A percentile compares a stretch with the other conserved stretches of the same genome.
phyloP scores from a whole-genome alignment of 23 red algal species.

The Chondrus crispus region DNA sequence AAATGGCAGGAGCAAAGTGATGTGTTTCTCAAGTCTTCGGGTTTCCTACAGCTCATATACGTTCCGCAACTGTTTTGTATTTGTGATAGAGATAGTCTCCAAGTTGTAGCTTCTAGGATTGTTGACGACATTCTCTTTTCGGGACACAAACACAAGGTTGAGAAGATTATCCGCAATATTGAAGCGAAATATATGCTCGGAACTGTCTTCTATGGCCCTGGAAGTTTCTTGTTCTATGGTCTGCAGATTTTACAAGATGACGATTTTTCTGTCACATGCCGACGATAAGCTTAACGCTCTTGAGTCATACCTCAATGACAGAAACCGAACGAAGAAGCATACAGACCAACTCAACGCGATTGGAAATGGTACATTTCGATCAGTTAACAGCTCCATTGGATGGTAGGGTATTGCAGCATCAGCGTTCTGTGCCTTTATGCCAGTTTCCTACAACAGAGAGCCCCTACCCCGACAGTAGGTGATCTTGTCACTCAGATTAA shows the following conservation, averaged over 20 bases:
- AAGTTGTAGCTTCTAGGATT: slow-evolving; percentile 21
- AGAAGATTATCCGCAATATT: background rate
- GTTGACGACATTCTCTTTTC: slow-evolving; percentile 39
- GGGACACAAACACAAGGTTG: background rate
- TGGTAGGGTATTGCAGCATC: background rate
- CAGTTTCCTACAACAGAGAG: background rate
- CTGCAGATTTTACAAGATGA: background rate
- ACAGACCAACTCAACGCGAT: background rate
- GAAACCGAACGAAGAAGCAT: background rate
- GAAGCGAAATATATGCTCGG: background rate
- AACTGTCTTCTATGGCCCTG: background rate
- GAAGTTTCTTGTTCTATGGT: background rate
- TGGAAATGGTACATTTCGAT: background rate
- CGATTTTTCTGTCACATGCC: background rate
- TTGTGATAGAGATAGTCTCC: background rate
- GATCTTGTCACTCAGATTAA: background rate
- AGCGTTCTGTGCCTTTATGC: background rate
- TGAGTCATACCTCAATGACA: background rate
- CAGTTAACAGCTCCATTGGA: background rate
- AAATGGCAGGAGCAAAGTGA: background rate
- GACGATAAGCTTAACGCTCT: slow-evolving; percentile 3
- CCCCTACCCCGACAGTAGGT: background rate
- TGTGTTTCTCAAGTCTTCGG: background rate
- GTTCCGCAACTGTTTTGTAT: slow-evolving; percentile 42
- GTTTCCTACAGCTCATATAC: background rate